Percentiles rank a stretch among this genome's conserved stretches.
Conservation (phyloP, 495 filamentous ascomycete genomes). For the Tricharina praecox region DNA sequence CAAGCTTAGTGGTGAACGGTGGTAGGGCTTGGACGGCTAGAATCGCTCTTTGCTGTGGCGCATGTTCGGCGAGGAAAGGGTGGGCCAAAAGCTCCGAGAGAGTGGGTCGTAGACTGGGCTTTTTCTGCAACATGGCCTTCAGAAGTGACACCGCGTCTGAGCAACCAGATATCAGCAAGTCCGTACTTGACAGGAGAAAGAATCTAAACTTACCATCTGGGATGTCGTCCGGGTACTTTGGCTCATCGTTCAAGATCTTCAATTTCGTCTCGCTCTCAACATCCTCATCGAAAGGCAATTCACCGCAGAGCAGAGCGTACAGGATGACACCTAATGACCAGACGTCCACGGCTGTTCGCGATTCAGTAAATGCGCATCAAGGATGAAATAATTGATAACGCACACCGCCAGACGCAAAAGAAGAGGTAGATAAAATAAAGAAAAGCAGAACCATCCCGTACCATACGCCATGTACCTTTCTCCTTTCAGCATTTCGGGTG, state of each 20-base stretch:
- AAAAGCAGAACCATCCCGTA: slow-evolving; percentile 23
- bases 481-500: slow-evolving; percentile 94
- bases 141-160: slow-evolving; percentile 59
- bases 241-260: slow-evolving; percentile 69
- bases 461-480: slow-evolving; percentile 56
- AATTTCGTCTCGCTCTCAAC: slow-evolving; percentile 69
- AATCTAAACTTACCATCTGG: slow-evolving; percentile 29
- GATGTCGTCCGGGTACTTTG: slow-evolving; percentile 65
- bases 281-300: slow-evolving; percentile 92
- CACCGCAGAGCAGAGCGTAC: slow-evolving; percentile 78
- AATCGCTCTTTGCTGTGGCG: slow-evolving; percentile 77
- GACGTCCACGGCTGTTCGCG: slow-evolving; percentile 50
- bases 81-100: slow-evolving; percentile 78
- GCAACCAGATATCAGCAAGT: neutral
- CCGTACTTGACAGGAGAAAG: slow-evolving; percentile 7
- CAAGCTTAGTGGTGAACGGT: slow-evolving; percentile 72
- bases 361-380: neutral
- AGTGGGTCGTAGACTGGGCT: slow-evolving; percentile 66
- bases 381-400: neutral
- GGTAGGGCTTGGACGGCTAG: slow-evolving; percentile 67
- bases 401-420: no score
- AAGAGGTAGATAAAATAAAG: slow-evolving; percentile 6
- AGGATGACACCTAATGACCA: slow-evolving; percentile 97
- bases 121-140: slow-evolving; percentile 64
- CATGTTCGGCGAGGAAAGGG: slow-evolving; percentile 76